Percentiles rank a stretch among this genome's conserved stretches.
Conservation (phyloP, 345 rosid genomes). For the Eucalyptus tenuipes region DNA sequence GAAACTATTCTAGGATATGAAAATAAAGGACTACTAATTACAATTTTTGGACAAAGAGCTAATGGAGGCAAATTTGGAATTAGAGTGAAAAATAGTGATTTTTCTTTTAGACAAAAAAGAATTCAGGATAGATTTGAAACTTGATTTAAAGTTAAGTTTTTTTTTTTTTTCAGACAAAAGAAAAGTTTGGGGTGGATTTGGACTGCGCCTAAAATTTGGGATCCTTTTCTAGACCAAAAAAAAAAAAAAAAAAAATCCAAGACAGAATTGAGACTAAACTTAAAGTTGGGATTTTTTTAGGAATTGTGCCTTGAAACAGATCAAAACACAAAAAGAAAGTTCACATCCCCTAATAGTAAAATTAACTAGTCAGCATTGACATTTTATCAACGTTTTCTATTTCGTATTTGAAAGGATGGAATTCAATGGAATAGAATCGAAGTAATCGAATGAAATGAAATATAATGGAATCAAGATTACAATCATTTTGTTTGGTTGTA, state of each 20-base stretch:
- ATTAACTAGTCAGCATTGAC: not conserved
- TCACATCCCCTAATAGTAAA: not conserved
- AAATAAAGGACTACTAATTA: not conserved
- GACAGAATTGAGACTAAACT: rapidly evolving
- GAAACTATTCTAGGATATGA: not conserved
- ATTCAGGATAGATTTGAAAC: not conserved
- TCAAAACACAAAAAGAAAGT: not conserved
- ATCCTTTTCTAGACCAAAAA: not conserved
- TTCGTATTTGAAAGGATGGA: not conserved
- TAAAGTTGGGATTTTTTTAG: no score
- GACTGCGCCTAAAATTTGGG: not conserved
- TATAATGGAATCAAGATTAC: not conserved
- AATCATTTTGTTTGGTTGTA: not conserved
- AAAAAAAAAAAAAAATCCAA: no score
- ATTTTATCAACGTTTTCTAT: not conserved
- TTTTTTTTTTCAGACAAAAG: not conserved
- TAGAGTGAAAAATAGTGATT: not conserved
- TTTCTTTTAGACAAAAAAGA: not conserved
- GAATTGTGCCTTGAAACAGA: not conserved
- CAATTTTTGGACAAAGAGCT: not conserved
- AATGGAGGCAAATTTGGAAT: not conserved
- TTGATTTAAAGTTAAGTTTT: no score
- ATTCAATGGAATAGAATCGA: not conserved
- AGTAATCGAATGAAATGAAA: not conserved
- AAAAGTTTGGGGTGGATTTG: not conserved